Evolutionary conservation across 768 basidiomycete genomes (phyloP).

Genomic region (Termitomyces sp.): DNA sequence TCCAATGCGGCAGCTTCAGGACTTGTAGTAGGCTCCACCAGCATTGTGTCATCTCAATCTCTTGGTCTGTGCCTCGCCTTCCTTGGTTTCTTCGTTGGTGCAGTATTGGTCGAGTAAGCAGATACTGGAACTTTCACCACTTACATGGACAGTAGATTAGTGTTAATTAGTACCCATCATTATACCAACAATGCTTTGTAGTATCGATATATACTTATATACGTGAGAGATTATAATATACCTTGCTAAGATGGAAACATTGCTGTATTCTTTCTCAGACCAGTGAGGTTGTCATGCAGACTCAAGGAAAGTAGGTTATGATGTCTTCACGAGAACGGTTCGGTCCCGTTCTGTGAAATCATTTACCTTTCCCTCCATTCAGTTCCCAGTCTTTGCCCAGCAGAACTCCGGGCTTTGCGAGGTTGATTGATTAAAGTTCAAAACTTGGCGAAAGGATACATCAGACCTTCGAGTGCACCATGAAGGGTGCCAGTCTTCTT

Average conservation of each 20-base stretch:
- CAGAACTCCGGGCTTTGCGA: no score
- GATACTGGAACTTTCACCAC: neutral
- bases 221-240: neutral
- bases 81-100: conserved; percentile 6
- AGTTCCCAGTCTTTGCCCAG: no score
- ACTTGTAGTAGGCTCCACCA: neutral
- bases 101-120: conserved; percentile 5
- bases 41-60: neutral
- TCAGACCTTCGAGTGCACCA: no score
- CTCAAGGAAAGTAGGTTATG: neutral
- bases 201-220: no score
- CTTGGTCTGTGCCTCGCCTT: conserved; percentile 4
- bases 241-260: neutral
- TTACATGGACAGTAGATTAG: neutral
- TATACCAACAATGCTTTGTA: neutral
- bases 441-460: no score
- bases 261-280: conserved; percentile 1
- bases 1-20: conserved; percentile 11
- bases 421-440: no score
- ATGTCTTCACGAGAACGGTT: no score
- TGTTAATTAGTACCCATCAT: neutral
- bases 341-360: no score
- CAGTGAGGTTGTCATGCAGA: neutral
- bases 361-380: no score
- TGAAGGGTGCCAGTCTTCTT: no score